Evolutionary conservation across 495 filamentous ascomycete genomes (phyloP).

Genomic region (Pseudomonodictys pantanalensis): DNA sequence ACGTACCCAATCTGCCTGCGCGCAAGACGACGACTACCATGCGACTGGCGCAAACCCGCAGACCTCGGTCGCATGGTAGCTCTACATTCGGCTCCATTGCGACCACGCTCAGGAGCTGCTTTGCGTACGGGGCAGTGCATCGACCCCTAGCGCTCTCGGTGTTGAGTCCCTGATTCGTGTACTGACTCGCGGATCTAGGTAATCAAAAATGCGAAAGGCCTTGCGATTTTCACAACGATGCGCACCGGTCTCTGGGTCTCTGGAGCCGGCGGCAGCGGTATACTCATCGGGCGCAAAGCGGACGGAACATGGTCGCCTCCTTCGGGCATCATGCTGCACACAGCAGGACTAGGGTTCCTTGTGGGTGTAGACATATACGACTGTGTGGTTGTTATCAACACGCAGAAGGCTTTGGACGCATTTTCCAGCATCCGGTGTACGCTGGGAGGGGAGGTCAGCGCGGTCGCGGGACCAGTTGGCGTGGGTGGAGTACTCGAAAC

Average conservation of each 20-base stretch:
- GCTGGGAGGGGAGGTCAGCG: constrained; percentile 73
- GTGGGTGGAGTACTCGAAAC: constrained; percentile 70
- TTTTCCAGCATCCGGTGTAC: constrained; percentile 76
- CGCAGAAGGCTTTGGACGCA: constrained; percentile 70
- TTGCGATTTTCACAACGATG: constrained; percentile 92
- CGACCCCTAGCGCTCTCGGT: too few relatives aligned
- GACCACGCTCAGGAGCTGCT: too few relatives aligned
- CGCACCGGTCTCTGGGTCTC: constrained; percentile 87
- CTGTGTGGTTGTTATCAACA: constrained; percentile 87
- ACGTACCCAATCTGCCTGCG: too few relatives aligned
- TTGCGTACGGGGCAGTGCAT: too few relatives aligned
- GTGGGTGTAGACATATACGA: constrained; percentile 92
- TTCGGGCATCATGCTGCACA: constrained; percentile 83
- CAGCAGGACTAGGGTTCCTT: constrained; percentile 79
- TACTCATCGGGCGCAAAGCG: constrained; percentile 73
- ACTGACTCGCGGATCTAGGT: too few relatives aligned
- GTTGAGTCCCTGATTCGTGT: too few relatives aligned
- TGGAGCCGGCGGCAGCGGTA: constrained; percentile 79
- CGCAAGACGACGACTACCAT: too few relatives aligned
- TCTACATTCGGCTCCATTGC: too few relatives aligned
- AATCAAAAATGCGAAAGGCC: constrained; percentile 77
- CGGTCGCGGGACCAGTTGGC: constrained; percentile 76
- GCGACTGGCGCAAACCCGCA: not conserved
- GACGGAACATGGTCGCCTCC: constrained; percentile 88
- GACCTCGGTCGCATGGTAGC: too few relatives aligned